Conservation (phyloP, 2,329 filamentous ascomycete genomes). For the Alternaria sp. region DNA sequence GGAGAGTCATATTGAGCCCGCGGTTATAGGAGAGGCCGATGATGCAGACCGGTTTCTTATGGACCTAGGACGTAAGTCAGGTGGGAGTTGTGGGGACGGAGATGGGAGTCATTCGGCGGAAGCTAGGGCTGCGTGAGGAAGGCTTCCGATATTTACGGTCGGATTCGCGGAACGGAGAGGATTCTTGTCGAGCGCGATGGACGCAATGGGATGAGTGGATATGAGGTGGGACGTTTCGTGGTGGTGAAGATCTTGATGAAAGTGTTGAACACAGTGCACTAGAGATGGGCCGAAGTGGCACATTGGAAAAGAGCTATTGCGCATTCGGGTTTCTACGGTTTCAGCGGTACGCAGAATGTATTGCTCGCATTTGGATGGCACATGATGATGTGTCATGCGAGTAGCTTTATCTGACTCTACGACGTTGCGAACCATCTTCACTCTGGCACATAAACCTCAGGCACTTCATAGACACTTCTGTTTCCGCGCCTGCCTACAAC, state of each 20-base stretch:
- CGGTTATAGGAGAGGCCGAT: background rate
- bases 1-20: background rate
- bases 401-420: background rate
- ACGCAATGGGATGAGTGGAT: background rate
- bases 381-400: background rate
- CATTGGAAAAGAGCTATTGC: background rate
- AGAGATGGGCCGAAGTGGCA: background rate
- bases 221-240: background rate
- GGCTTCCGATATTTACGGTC: constrained; percentile 5
- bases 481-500: background rate
- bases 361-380: background rate
- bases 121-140: constrained; percentile 13
- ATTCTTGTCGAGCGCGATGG: background rate
- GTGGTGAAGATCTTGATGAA: background rate
- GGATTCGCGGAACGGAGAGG: constrained; percentile 1
- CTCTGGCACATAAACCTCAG: background rate
- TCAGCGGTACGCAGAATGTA: background rate
- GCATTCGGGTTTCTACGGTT: background rate
- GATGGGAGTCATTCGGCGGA: constrained; percentile 7
- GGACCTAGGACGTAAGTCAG: background rate
- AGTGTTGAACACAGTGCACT: background rate
- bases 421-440: background rate
- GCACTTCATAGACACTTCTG: background rate
- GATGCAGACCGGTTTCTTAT: background rate
- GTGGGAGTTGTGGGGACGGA: background rate